phyloP scores from a whole-genome alignment of 129 eudicot genomes.

The Silybum marianum region DNA sequence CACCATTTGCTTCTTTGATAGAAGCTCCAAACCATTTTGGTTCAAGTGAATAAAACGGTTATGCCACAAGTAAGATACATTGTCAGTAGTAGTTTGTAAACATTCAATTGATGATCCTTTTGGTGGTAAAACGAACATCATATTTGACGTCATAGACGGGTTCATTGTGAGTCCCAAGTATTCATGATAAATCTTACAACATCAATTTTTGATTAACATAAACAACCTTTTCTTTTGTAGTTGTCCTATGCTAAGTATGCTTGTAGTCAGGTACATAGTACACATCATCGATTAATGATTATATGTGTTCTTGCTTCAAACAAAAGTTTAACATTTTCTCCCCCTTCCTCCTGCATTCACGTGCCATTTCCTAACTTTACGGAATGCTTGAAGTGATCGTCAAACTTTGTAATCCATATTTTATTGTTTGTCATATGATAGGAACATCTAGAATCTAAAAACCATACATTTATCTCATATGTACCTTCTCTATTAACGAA shows the following conservation, averaged over 20 bases:
- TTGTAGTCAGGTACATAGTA: background rate
- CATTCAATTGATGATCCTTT: no score
- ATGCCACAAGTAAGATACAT: no score
- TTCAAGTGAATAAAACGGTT: no score
- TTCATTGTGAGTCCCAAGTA: no score
- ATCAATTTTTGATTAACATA: no score
- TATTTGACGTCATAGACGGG: no score
- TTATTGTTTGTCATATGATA: background rate
- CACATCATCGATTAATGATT: no score
- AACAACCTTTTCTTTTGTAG: background rate
- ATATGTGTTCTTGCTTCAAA: background rate
- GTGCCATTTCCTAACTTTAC: background rate
- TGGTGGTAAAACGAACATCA: no score
- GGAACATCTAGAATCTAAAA: background rate
- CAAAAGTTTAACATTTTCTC: background rate
- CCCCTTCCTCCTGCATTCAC: background rate
- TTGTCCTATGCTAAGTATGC: background rate
- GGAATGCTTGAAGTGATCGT: background rate
- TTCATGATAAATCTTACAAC: no score
- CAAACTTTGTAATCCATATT: background rate
- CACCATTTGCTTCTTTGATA: no score
- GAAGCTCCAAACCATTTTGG: no score
- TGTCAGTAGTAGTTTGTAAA: no score
- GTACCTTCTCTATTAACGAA: background rate
- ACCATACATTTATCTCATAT: background rate